Conservation (phyloP, 2,329 filamentous ascomycete genomes). For the Calonectria pauciramosa region DNA sequence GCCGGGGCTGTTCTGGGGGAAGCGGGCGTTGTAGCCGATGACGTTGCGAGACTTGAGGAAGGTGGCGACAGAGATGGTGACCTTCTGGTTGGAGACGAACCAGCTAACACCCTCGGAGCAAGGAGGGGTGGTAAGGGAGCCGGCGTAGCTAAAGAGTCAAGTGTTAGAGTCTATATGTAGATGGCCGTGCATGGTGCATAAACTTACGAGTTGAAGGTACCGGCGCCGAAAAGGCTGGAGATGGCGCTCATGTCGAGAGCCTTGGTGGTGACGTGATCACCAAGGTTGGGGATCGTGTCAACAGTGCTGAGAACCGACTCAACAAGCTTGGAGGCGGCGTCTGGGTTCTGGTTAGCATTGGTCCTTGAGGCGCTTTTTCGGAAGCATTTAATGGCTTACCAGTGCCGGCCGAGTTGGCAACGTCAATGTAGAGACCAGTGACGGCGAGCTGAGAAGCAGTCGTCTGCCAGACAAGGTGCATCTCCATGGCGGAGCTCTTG, state of each 20-base stretch:
- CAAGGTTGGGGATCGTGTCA: conserved; percentile 53
- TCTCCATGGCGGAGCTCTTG: conserved; percentile 47
- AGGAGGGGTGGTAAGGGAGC: conserved; percentile 75
- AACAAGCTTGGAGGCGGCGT: conserved; percentile 46
- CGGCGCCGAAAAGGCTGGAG: conserved; percentile 52
- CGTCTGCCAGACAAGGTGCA: conserved; percentile 47
- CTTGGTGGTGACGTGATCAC: conserved; percentile 52
- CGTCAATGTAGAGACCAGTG: conserved; percentile 42
- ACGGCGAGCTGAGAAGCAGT: conserved; percentile 45
- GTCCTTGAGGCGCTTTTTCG: too few relatives aligned
- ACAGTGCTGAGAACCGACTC: conserved; percentile 55
- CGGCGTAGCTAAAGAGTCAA: conserved; percentile 57
- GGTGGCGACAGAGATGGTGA: conserved; percentile 62
- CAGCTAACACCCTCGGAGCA: conserved; percentile 70
- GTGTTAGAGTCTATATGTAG: conserved; percentile 23
- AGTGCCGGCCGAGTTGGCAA: conserved; percentile 25
- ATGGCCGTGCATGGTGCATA: not conserved
- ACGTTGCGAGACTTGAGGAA: conserved; percentile 66
- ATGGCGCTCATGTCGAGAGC: conserved; percentile 55
- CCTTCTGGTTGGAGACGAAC: conserved; percentile 62
- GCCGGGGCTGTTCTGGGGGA: conserved; percentile 65
- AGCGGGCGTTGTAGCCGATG: conserved; percentile 69
- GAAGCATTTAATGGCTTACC: not conserved
- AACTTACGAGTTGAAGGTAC: conserved; percentile 48
- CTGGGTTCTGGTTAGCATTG: not conserved